phyloP scores from a whole-genome alignment of 1,139 yeast genomes.

The Hyphopichia fennica region DNA sequence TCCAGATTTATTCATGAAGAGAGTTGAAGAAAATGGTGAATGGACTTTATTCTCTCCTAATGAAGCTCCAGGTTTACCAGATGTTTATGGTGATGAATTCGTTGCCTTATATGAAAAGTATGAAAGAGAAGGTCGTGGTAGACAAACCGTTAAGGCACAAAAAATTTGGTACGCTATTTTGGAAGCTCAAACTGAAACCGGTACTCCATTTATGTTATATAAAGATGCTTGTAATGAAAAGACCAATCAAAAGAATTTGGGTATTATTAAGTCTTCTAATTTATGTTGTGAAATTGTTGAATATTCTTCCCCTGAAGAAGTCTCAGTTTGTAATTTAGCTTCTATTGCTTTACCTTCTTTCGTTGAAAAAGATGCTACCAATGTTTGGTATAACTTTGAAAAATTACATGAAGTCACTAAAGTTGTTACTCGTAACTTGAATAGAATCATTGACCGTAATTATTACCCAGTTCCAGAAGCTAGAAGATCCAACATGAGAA shows the following conservation, averaged over 20 bases:
- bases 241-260: conserved; percentile 84
- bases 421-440: conserved; percentile 55
- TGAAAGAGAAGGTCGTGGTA: conserved; percentile 71
- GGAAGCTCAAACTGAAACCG: conserved; percentile 91
- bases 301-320: conserved; percentile 83
- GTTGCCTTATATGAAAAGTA: conserved; percentile 67
- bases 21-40: conserved; percentile 73
- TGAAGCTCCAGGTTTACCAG: conserved; percentile 82
- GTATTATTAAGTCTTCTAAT: conserved; percentile 84
- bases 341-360: conserved; percentile 82
- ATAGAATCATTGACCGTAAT: conserved; percentile 57
- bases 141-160: conserved; percentile 76
- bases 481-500: conserved; percentile 50
- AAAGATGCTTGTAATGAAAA: conserved; percentile 85
- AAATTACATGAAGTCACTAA: conserved; percentile 55
- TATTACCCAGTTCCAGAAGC: conserved; percentile 59
- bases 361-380: conserved; percentile 41
- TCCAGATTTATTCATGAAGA: conserved; percentile 85
- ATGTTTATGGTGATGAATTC: conserved; percentile 80
- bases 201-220: conserved; percentile 89
- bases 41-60: conserved; percentile 90
- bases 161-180: conserved; percentile 84
- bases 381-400: conserved; percentile 51
- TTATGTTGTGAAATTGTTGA: conserved; percentile 90
- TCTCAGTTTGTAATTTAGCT: conserved; percentile 89